Percentiles rank a stretch among this genome's conserved stretches.
These are phyloP conservation scores for Trametes cinnabarina DNA, from an alignment of 768 basidiomycete species.

Conservation along the genomic window DNA sequence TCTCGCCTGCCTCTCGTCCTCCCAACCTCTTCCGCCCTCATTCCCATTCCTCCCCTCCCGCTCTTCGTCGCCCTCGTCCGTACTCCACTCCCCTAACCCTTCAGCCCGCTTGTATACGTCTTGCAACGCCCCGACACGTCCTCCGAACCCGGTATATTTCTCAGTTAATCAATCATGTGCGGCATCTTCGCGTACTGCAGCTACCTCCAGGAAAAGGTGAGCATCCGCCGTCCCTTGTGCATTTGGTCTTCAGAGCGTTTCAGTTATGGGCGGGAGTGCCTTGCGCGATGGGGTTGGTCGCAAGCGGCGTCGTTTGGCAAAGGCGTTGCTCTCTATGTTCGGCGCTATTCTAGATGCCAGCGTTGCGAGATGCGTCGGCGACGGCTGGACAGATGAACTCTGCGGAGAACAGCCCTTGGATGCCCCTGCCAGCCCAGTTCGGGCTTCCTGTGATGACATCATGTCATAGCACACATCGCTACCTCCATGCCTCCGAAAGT, in stretches of 20 bases:
- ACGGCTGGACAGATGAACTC: not conserved
- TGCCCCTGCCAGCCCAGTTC: not conserved
- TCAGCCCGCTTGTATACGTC: not conserved
- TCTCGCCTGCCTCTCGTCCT: conserved; percentile 1
- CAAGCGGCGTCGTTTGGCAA: too few species aligned
- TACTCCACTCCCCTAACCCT: not conserved
- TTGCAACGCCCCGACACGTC: conserved; percentile 9
- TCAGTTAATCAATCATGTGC: conserved; percentile 54
- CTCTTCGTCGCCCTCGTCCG: not conserved
- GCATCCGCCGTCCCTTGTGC: conserved; percentile 27
- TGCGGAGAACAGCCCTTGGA: not conserved
- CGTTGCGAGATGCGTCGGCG: not conserved
- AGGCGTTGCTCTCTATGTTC: not conserved
- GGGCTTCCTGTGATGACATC: conserved; percentile 5
- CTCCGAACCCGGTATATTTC: not conserved
- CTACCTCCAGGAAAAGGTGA: conserved; percentile 90
- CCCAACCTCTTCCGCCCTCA: not conserved
- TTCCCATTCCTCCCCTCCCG: not conserved
- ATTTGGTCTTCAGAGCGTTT: not conserved
- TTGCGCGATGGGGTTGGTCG: not conserved
- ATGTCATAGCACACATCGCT: not conserved
- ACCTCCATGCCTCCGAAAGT: not conserved
- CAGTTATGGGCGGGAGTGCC: not conserved
- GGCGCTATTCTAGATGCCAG: not conserved
- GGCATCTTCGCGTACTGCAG: conserved; percentile 98